Conservation (phyloP, 78 protist species). For the Dictyostelium firmibasis region DNA sequence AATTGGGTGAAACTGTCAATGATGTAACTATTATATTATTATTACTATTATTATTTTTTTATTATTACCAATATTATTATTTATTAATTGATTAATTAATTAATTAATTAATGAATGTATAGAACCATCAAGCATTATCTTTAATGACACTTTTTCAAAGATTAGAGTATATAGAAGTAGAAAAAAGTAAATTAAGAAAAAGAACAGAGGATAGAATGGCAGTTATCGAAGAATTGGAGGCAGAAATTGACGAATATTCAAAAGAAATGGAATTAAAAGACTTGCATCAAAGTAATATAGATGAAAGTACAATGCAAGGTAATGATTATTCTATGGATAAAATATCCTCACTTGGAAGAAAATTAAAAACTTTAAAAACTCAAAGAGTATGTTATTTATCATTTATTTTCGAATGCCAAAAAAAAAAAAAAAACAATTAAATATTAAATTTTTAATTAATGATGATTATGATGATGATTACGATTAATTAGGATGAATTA, state of each 20-base stretch:
- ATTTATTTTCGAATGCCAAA: too few species aligned
- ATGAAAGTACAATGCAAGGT: slow-evolving; percentile 55
- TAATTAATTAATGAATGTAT: neutral
- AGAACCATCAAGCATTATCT: slow-evolving; percentile 16
- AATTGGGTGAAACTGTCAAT: slow-evolving; percentile 74
- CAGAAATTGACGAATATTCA: slow-evolving; percentile 41
- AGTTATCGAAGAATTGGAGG: slow-evolving; percentile 56
- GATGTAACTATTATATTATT: neutral
- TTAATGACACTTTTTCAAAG: slow-evolving; percentile 47
- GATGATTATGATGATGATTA: too few species aligned
- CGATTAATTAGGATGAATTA: slow-evolving; percentile 47
- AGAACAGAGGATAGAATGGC: slow-evolving; percentile 69
- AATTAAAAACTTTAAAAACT: slow-evolving; percentile 2
- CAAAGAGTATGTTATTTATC: slow-evolving; percentile 36
- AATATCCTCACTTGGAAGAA: slow-evolving; percentile 52
- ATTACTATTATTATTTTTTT: neutral
- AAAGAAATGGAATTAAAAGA: slow-evolving; percentile 59
- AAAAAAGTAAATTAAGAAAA: slow-evolving; percentile 46
- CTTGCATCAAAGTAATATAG: slow-evolving; percentile 10
- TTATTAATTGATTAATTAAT: neutral
- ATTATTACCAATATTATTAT: neutral
- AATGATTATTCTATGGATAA: slow-evolving; percentile 64
- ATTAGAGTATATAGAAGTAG: slow-evolving; percentile 23
- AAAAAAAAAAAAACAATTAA: neutral
- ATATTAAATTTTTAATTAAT: too few species aligned